Evolutionary conservation across 768 basidiomycete species (phyloP).

Genomic region (Boletus reticuloceps): DNA sequence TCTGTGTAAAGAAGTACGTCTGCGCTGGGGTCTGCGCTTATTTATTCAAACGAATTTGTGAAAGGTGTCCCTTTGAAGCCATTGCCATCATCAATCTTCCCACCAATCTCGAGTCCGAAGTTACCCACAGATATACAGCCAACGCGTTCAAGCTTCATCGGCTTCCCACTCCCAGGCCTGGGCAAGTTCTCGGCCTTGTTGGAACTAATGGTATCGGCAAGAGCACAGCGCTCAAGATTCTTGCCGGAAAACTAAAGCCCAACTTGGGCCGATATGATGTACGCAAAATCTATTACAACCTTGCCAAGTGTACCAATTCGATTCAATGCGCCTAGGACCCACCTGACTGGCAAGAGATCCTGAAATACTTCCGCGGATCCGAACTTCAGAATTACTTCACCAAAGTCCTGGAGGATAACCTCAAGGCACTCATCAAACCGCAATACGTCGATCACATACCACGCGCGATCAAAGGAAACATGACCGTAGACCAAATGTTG

Average conservation of each 20-base stretch:
- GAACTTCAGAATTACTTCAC: slow-evolving; percentile 99
- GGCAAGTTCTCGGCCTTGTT: slow-evolving; percentile 97
- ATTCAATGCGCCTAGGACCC: slow-evolving; percentile 61
- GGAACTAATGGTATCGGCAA: slow-evolving; percentile 99
- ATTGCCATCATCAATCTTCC: slow-evolving; percentile 99
- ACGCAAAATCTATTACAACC: slow-evolving; percentile 26
- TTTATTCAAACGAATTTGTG: slow-evolving; percentile 1
- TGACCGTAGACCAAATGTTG: slow-evolving; percentile 90
- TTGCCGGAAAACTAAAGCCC: slow-evolving; percentile 96
- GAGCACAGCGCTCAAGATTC: slow-evolving; percentile 94
- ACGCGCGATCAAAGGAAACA: slow-evolving; percentile 85
- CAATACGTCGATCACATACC: slow-evolving; percentile 99
- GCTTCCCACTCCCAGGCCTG: slow-evolving; percentile 93
- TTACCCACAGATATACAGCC: slow-evolving; percentile 97
- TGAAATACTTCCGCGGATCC: slow-evolving; percentile 97
- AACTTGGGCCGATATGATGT: slow-evolving; percentile 97
- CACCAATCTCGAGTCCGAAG: slow-evolving; percentile 92
- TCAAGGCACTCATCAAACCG: slow-evolving; percentile 98
- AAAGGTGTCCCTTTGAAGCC: slow-evolving; percentile 97
- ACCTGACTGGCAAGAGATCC: slow-evolving; percentile 98
- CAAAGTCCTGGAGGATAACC: slow-evolving; percentile 96
- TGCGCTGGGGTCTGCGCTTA: not conserved
- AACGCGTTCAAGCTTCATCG: slow-evolving; percentile 99
- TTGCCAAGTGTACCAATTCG: not conserved
- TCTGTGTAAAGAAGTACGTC: slow-evolving; percentile 97